These are phyloP conservation scores for Chloroidium sp. DNA, from an alignment of 163 green algal genomes.

Conservation along the genomic window DNA sequence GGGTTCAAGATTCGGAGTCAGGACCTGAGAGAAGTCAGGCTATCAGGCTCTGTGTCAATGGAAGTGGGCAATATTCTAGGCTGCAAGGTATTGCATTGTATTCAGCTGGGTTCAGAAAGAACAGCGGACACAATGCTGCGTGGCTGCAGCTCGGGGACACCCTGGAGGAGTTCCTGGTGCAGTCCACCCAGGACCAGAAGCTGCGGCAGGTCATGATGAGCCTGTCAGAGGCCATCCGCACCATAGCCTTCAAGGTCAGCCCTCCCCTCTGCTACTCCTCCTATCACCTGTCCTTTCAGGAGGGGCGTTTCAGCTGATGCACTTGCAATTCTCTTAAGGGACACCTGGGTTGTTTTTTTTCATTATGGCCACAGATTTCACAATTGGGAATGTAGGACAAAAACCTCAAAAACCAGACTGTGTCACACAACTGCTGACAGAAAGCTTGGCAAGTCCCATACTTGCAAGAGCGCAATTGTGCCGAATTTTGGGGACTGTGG, in stretches of 20 bases:
- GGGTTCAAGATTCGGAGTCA: too few relatives aligned
- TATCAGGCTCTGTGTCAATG: too few relatives aligned
- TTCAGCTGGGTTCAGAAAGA: too few relatives aligned
- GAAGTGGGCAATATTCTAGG: too few relatives aligned
- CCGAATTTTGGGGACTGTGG: not conserved
- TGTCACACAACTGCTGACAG: too few relatives aligned
- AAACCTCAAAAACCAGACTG: too few relatives aligned
- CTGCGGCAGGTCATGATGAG: conserved; percentile 85
- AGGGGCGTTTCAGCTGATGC: not conserved
- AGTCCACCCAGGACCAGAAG: conserved; percentile 71
- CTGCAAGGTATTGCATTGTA: too few relatives aligned
- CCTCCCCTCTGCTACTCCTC: not conserved
- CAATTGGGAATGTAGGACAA: too few relatives aligned
- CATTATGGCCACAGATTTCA: too few relatives aligned
- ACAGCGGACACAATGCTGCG: too few relatives aligned
- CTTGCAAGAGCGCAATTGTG: not conserved
- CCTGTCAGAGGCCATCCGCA: conserved; percentile 82
- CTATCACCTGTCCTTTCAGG: not conserved
- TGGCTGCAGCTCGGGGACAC: conserved; percentile 70
- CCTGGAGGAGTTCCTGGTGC: conserved; percentile 85
- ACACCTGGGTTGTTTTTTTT: not conserved
- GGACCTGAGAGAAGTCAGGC: too few relatives aligned
- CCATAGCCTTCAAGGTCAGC: conserved; percentile 87
- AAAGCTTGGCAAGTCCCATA: too few relatives aligned
- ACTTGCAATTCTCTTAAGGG: not conserved